Conservation (phyloP, 139 green algal genomes). For the Micractinium conductrix region DNA sequence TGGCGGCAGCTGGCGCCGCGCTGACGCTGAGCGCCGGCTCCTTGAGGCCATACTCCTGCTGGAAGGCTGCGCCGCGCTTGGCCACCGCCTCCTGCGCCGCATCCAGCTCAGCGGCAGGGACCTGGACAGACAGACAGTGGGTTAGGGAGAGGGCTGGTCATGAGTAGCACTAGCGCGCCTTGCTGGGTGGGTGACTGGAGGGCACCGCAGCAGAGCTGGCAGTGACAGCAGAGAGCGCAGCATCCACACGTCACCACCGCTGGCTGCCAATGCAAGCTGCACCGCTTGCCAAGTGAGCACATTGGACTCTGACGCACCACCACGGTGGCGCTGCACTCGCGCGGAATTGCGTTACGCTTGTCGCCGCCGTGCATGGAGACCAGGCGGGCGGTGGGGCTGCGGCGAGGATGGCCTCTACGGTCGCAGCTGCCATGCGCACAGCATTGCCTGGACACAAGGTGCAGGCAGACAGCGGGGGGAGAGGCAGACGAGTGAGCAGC, state of each 20-base stretch:
- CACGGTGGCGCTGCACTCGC: slow-evolving; percentile 55
- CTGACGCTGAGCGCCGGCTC: slow-evolving; percentile 52
- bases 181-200: too few relatives aligned
- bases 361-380: slow-evolving; percentile 60
- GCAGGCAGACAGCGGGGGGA: background rate
- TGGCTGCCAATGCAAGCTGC: too few relatives aligned
- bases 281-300: too few relatives aligned
- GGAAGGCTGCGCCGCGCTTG: slow-evolving; percentile 15
- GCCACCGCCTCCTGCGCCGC: slow-evolving; percentile 29
- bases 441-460: slow-evolving; percentile 51
- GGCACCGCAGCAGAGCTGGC: too few relatives aligned
- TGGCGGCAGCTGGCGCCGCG: background rate
- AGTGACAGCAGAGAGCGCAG: too few relatives aligned
- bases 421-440: slow-evolving; percentile 37
- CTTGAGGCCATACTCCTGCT: slow-evolving; percentile 62
- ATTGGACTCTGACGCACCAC: slow-evolving; percentile 44
- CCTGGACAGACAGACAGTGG: too few relatives aligned
- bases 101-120: slow-evolving; percentile 6
- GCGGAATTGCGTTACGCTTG: slow-evolving; percentile 82
- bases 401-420: slow-evolving; percentile 25
- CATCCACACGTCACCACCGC: too few relatives aligned
- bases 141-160: too few relatives aligned
- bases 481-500: background rate
- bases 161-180: too few relatives aligned
- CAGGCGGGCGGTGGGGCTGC: slow-evolving; percentile 37